These are phyloP conservation scores for Tolypocladium ovalisporum DNA, from an alignment of 2,329 filamentous ascomycete genomes.

Conservation along the genomic window DNA sequence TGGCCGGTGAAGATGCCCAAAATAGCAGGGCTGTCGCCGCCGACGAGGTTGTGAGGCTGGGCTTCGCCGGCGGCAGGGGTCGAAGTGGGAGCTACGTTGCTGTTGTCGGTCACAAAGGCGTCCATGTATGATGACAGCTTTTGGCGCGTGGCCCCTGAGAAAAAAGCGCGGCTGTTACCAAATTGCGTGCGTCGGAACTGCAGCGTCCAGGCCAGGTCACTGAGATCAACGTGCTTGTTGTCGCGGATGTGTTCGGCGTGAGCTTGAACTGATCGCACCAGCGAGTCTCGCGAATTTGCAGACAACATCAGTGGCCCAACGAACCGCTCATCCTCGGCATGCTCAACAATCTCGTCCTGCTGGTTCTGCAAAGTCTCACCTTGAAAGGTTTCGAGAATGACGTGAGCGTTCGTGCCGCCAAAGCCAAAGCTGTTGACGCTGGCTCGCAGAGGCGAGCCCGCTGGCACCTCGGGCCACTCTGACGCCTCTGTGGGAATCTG, in stretches of 20 bases:
- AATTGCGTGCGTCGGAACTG: not conserved
- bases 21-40: not conserved
- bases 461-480: slow-evolving; percentile 11
- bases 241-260: not conserved
- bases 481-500: slow-evolving; percentile 8
- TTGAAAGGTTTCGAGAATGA: slow-evolving; percentile 18
- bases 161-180: not conserved
- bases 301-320: not conserved
- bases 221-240: not conserved
- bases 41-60: not conserved
- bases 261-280: not conserved
- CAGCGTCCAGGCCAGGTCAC: not conserved
- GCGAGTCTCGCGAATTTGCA: not conserved
- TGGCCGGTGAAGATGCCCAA: slow-evolving; percentile 23
- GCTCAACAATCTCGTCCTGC: not conserved
- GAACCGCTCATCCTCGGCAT: not conserved
- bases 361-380: not conserved
- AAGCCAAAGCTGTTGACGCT: slow-evolving; percentile 39
- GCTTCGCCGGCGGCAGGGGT: not conserved
- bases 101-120: not conserved
- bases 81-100: not conserved
- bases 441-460: slow-evolving; percentile 19
- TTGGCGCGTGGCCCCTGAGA: not conserved
- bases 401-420: slow-evolving; percentile 36
- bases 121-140: not conserved